Evolutionary conservation across 495 filamentous ascomycete species (phyloP).

Genomic region (Daldinia loculata): DNA sequence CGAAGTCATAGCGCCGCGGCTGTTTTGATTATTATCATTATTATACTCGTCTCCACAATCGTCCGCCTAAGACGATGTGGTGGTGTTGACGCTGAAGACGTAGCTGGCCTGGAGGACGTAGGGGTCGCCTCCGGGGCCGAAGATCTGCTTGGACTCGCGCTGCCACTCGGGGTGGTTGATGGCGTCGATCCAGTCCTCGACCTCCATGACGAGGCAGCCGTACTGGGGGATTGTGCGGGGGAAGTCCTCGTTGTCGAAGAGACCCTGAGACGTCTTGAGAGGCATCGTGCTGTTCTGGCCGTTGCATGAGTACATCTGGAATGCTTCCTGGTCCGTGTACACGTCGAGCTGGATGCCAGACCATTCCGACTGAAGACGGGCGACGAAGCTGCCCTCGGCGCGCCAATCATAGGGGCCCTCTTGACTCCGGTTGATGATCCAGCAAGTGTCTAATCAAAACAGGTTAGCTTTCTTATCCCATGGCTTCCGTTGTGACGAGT

Average conservation of each 20-base stretch:
- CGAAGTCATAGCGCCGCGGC: not conserved
- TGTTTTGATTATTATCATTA: conserved; percentile 1
- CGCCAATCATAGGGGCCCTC: conserved; percentile 68
- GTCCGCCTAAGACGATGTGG: conserved; percentile 40
- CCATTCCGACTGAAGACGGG: conserved; percentile 67
- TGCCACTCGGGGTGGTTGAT: conserved; percentile 86
- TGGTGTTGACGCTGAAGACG: conserved; percentile 60
- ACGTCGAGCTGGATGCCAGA: conserved; percentile 79
- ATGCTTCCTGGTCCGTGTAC: conserved; percentile 76
- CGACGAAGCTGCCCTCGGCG: conserved; percentile 61
- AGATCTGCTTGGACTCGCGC: conserved; percentile 67
- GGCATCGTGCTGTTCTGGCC: conserved; percentile 72
- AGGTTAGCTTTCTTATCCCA: conserved; percentile 13
- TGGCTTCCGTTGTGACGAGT: not conserved
- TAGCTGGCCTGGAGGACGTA: conserved; percentile 73
- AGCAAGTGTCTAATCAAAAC: conserved; percentile 59
- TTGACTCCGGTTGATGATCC: conserved; percentile 52
- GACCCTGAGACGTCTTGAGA: conserved; percentile 71
- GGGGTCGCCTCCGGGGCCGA: conserved; percentile 67
- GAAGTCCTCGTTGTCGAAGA: conserved; percentile 48
- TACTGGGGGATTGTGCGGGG: conserved; percentile 67
- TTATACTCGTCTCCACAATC: conserved; percentile 2
- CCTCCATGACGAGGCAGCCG: conserved; percentile 76
- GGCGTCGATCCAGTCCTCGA: conserved; percentile 79
- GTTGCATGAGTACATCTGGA: conserved; percentile 82